phyloP scores from a whole-genome alignment of 352 stramenopile genomes.

The Globisporangium solare region DNA sequence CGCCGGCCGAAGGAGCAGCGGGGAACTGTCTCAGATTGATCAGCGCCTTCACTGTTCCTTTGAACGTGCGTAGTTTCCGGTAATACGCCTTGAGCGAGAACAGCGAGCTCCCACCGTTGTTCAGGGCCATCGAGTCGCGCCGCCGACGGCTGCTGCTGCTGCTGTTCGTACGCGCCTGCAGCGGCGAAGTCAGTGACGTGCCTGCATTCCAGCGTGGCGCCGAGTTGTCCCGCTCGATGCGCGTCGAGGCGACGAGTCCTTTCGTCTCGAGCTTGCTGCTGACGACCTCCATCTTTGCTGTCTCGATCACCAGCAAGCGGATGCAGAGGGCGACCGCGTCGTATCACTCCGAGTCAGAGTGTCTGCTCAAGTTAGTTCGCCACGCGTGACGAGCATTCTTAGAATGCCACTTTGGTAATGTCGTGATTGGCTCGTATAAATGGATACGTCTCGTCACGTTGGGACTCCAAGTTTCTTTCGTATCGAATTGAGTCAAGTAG shows the following conservation, averaged over 20 bases:
- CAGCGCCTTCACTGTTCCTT: conserved; percentile 57
- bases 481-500: no score
- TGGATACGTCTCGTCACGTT: no score
- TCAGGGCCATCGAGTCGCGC: conserved; percentile 9
- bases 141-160: background rate
- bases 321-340: background rate
- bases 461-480: no score
- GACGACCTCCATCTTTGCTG: conserved; percentile 22
- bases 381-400: no score
- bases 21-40: conserved; percentile 45
- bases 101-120: conserved; percentile 28
- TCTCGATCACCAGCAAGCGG: background rate
- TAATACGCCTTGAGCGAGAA: conserved; percentile 67
- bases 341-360: no score
- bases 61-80: conserved; percentile 63
- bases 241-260: conserved; percentile 4
- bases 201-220: conserved; percentile 28
- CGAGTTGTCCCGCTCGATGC: conserved; percentile 16
- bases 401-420: no score
- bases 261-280: conserved; percentile 19
- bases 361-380: no score
- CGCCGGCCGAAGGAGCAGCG: background rate
- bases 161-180: background rate
- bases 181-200: background rate
- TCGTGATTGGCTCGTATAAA: no score